A percentile compares a stretch with the other conserved stretches of the same genome.
These are phyloP conservation scores for Colletotrichum navitas DNA, from an alignment of 2,329 filamentous ascomycete species.

Conservation along the genomic window DNA sequence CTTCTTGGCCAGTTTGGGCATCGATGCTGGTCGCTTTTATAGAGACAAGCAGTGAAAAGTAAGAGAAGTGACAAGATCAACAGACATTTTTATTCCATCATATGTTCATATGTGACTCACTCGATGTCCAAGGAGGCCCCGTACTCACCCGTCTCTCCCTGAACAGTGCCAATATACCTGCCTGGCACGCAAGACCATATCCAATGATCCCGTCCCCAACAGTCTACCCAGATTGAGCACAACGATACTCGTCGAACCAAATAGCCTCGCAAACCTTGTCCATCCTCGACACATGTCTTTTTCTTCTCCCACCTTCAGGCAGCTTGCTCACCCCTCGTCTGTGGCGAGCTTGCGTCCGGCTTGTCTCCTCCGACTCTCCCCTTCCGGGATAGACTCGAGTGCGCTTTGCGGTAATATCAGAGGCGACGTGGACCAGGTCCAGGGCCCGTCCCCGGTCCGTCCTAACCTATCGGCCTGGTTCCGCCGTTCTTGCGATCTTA, in stretches of 20 bases:
- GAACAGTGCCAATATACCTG: not conserved
- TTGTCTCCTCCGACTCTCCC: not conserved
- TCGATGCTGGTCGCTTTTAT: slow-evolving; percentile 62
- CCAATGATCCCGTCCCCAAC: not conserved
- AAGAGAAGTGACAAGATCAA: not conserved
- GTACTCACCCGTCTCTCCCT: not conserved
- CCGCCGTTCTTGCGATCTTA: not conserved
- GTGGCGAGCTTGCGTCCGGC: not conserved
- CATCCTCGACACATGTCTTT: too few relatives aligned
- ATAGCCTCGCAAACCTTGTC: not conserved
- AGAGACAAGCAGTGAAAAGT: slow-evolving; percentile 34
- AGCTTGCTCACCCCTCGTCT: not conserved
- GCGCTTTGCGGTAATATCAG: not conserved
- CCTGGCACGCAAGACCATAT: too few relatives aligned
- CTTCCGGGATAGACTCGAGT: slow-evolving; percentile 1
- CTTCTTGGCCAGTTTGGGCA: slow-evolving; percentile 66
- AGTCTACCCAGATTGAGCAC: not conserved
- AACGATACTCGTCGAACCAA: not conserved
- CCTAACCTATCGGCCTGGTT: not conserved
- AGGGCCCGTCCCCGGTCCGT: not conserved
- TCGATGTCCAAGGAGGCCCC: not conserved
- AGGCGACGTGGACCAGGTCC: not conserved
- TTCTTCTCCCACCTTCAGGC: too few relatives aligned
- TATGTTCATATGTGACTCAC: not conserved
- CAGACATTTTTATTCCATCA: slow-evolving; percentile 5